A percentile compares a stretch with the other conserved stretches of the same genome.
Conservation (phyloP, 768 basidiomycete species). For the Hysterangium stoloniferum region DNA sequence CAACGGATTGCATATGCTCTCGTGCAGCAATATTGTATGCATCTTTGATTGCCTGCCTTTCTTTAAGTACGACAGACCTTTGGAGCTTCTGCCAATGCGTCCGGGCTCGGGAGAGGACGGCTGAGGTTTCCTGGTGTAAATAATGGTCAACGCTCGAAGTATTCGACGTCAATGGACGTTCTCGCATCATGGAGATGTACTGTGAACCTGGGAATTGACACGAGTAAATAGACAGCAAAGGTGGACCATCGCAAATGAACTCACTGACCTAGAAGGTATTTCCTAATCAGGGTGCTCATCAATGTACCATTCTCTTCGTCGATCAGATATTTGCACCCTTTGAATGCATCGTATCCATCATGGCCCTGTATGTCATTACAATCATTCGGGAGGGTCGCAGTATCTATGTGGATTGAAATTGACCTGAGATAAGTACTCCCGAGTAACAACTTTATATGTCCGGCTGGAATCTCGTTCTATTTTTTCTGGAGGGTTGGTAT, state of each 20-base stretch:
- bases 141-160: slow-evolving; percentile 20
- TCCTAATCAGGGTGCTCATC: slow-evolving; percentile 72
- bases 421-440: slow-evolving; percentile 69
- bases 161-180: slow-evolving; percentile 27
- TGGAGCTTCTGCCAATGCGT: slow-evolving; percentile 24
- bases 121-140: slow-evolving; percentile 38
- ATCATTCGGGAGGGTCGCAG: background rate
- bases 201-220: slow-evolving; percentile 45
- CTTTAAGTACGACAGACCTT: background rate
- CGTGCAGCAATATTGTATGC: slow-evolving; percentile 39
- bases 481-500: slow-evolving; percentile 34
- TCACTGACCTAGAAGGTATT: slow-evolving; percentile 68
- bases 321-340: slow-evolving; percentile 58
- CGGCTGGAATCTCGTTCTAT: slow-evolving; percentile 47
- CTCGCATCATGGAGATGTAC: slow-evolving; percentile 61
- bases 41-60: background rate
- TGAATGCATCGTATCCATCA: slow-evolving; percentile 70
- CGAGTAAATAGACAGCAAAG: background rate
- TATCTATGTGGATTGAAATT: background rate
- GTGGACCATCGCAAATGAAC: slow-evolving; percentile 1
- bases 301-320: slow-evolving; percentile 79
- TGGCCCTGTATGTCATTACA: slow-evolving; percentile 41
- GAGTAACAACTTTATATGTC: slow-evolving; percentile 75
- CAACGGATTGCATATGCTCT: slow-evolving; percentile 75
- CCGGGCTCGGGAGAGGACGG: slow-evolving; percentile 41